Evolutionary conservation across 176 grass and related monocot genomes (phyloP).

Genomic region (Oryza coarctata): DNA sequence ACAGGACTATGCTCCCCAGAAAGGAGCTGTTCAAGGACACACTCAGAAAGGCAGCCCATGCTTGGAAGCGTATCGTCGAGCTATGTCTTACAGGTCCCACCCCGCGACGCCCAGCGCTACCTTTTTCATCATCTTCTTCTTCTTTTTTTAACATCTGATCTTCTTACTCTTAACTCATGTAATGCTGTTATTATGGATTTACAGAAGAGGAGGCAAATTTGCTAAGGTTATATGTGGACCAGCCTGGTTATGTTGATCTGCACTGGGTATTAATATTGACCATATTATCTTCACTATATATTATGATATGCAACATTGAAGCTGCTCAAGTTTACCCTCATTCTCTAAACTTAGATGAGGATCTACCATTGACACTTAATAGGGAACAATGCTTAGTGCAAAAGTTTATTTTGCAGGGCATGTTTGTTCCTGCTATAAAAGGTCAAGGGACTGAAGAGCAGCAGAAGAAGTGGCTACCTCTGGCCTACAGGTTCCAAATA

Average conservation of each 20-base stretch:
- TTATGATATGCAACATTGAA: not conserved
- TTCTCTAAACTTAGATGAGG: not conserved
- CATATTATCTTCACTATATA: not conserved
- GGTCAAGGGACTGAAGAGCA: conserved; percentile 95
- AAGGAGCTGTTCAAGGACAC: conserved; percentile 96
- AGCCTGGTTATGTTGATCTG: conserved; percentile 89
- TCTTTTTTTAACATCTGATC: not conserved
- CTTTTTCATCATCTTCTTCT: not conserved
- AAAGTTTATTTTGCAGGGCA: conserved; percentile 53
- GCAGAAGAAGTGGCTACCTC: conserved; percentile 87
- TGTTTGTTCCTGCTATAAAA: conserved; percentile 99
- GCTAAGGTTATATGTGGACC: conserved; percentile 75
- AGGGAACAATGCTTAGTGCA: not conserved
- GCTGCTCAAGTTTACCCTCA: not conserved
- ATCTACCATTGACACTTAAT: not conserved
- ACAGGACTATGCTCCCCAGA: conserved; percentile 73
- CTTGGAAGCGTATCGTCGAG: conserved; percentile 81
- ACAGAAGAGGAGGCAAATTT: conserved; percentile 87
- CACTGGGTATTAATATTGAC: conserved; percentile 72
- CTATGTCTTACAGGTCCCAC: conserved; percentile 78
- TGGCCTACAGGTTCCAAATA: conserved; percentile 90
- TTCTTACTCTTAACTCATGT: conserved; percentile 6
- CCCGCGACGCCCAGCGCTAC: not conserved
- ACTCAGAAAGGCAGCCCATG: conserved; percentile 71
- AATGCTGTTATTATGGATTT: conserved; percentile 3